These are phyloP conservation scores for Metschnikowia cerradonensis DNA, from an alignment of 805 yeast species.

Conservation along the genomic window DNA sequence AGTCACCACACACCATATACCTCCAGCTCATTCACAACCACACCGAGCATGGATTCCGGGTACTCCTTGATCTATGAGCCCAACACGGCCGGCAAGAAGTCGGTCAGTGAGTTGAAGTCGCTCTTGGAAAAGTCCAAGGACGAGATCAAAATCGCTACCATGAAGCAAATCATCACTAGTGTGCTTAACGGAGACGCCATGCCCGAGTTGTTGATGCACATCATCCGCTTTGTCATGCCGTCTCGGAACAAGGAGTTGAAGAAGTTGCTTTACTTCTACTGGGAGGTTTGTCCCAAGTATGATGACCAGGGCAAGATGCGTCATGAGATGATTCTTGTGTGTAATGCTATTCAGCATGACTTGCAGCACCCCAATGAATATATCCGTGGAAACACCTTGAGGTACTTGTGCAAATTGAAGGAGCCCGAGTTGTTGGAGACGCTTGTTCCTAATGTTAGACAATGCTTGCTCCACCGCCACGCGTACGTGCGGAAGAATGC, in stretches of 20 bases:
- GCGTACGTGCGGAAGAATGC: conserved; percentile 98
- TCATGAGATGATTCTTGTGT: conserved; percentile 97
- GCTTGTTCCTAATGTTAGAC: conserved; percentile 85
- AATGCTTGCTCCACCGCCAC: conserved; percentile 92
- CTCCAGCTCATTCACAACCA: conserved; percentile 1
- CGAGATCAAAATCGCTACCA: conserved; percentile 80
- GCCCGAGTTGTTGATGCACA: conserved; percentile 93
- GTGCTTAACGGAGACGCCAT: conserved; percentile 91
- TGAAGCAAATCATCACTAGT: conserved; percentile 80
- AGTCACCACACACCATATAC: background rate
- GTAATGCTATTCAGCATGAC: conserved; percentile 96
- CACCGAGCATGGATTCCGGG: conserved; percentile 33
- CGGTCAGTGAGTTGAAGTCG: conserved; percentile 68
- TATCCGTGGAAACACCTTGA: conserved; percentile 90
- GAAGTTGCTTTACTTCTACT: conserved; percentile 87
- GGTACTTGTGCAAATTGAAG: conserved; percentile 84
- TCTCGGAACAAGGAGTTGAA: conserved; percentile 86
- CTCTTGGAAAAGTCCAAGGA: conserved; percentile 86
- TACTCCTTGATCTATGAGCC: conserved; percentile 83
- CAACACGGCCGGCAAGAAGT: conserved; percentile 55
- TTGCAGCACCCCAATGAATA: conserved; percentile 97
- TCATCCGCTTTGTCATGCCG: conserved; percentile 96
- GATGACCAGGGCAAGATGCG: conserved; percentile 86
- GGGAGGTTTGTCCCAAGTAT: conserved; percentile 96
- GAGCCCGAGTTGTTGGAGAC: conserved; percentile 95